Percentiles rank a stretch among this genome's conserved stretches.
Evolutionary conservation across 75 land plant genomes (phyloP).

Genomic region (Cupressus sempervirens): DNA sequence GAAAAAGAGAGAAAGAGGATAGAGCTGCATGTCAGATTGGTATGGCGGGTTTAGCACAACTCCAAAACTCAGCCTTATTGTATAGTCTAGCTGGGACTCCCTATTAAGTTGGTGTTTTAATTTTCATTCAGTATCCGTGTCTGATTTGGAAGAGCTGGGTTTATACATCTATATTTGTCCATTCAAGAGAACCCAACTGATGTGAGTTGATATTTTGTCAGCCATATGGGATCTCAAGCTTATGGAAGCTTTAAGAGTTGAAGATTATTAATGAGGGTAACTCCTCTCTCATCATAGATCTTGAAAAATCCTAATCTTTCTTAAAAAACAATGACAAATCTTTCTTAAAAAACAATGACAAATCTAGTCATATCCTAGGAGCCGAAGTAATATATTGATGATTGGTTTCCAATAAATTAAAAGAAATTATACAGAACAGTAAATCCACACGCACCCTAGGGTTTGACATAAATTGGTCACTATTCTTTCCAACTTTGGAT

Average conservation of each 20-base stretch:
- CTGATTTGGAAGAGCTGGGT: neutral
- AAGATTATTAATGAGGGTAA: neutral
- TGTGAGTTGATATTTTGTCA: neutral
- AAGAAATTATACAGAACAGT: neutral
- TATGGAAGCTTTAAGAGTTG: neutral
- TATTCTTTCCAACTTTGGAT: neutral
- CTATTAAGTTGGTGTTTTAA: neutral
- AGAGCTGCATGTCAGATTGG: neutral
- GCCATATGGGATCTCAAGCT: neutral
- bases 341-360: neutral
- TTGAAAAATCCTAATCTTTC: neutral
- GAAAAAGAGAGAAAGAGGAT: neutral
- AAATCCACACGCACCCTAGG: neutral
- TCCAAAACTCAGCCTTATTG: neutral
- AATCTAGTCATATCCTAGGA: neutral
- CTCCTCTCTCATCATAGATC: neutral
- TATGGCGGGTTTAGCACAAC: neutral
- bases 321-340: neutral
- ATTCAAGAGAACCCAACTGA: neutral
- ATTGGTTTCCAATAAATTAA: neutral
- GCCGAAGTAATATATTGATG: neutral
- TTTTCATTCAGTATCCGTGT: neutral
- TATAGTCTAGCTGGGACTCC: neutral
- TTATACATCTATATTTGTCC: neutral
- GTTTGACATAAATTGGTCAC: neutral